These are phyloP conservation scores for Thuidium tamariscinum DNA, from an alignment of 225 moss, liverwort and hornwort genomes.

Conservation along the genomic window DNA sequence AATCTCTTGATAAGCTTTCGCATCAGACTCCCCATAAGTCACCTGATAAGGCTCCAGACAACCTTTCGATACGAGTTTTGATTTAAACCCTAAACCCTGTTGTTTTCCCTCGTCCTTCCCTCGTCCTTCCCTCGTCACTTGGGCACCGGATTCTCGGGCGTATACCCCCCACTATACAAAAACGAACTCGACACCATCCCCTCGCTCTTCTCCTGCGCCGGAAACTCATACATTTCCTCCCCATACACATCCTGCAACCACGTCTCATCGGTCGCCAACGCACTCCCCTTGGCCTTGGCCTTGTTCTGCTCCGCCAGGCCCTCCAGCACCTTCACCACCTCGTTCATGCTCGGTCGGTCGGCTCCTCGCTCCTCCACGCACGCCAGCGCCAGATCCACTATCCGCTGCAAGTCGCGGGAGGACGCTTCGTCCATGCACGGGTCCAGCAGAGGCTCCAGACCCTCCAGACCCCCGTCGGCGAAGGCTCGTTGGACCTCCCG, in stretches of 20 bases:
- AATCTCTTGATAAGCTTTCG: not conserved
- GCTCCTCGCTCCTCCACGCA: conserved; percentile 41
- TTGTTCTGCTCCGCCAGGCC: conserved; percentile 11
- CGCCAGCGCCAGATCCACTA: conserved; percentile 32
- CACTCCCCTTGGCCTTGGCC: conserved; percentile 1
- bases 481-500: conserved; percentile 28
- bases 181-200: not conserved
- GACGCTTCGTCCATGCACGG: conserved; percentile 22
- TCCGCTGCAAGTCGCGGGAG: conserved; percentile 17
- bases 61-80: not conserved
- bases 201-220: not conserved
- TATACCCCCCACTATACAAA: conserved; percentile 18
- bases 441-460: conserved; percentile 38
- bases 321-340: conserved; percentile 60
- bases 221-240: not conserved
- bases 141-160: not conserved
- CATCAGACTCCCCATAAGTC: no score
- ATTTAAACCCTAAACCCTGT: no score
- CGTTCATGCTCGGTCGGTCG: conserved; percentile 44
- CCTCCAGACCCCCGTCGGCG: conserved; percentile 25
- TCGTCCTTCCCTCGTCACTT: conserved; percentile 1
- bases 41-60: not conserved
- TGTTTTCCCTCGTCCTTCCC: not conserved
- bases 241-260: conserved; percentile 17
- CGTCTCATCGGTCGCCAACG: not conserved